Conservation (phyloP, 495 filamentous ascomycete species). For the Lophium mytilinum region DNA sequence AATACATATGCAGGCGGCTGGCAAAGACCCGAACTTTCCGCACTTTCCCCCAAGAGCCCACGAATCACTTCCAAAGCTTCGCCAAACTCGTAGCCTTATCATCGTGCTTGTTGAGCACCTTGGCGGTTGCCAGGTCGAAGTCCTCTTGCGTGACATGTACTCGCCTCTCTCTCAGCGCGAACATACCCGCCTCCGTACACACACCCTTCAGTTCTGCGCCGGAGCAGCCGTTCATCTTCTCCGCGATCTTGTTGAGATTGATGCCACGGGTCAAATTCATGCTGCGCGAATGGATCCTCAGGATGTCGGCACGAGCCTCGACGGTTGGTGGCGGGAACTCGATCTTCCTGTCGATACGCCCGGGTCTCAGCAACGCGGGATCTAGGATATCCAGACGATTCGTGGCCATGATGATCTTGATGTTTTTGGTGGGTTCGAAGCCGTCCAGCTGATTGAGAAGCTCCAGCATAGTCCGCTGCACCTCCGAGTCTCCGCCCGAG, state of each 20-base stretch:
- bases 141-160: conserved; percentile 99
- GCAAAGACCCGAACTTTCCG: background rate
- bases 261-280: conserved; percentile 99
- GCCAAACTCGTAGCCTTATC: conserved; percentile 89
- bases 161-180: conserved; percentile 83
- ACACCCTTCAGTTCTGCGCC: conserved; percentile 96
- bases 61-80: conserved; percentile 84
- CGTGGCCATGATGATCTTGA: conserved; percentile 99
- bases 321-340: conserved; percentile 98
- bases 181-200: conserved; percentile 97
- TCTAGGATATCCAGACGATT: conserved; percentile 97
- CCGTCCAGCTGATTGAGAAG: conserved; percentile 97
- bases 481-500: conserved; percentile 94
- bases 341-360: conserved; percentile 97
- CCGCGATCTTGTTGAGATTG: conserved; percentile 95
- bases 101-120: conserved; percentile 99
- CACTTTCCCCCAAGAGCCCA: background rate
- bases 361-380: conserved; percentile 85
- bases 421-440: conserved; percentile 99
- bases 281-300: conserved; percentile 89
- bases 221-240: conserved; percentile 99
- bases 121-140: conserved; percentile 96
- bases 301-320: conserved; percentile 93
- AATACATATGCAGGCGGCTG: conserved; percentile 2
- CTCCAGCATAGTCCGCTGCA: conserved; percentile 98